Conservation (phyloP, 2,329 filamentous ascomycete species). For the Teratosphaeriaceae sp. region DNA sequence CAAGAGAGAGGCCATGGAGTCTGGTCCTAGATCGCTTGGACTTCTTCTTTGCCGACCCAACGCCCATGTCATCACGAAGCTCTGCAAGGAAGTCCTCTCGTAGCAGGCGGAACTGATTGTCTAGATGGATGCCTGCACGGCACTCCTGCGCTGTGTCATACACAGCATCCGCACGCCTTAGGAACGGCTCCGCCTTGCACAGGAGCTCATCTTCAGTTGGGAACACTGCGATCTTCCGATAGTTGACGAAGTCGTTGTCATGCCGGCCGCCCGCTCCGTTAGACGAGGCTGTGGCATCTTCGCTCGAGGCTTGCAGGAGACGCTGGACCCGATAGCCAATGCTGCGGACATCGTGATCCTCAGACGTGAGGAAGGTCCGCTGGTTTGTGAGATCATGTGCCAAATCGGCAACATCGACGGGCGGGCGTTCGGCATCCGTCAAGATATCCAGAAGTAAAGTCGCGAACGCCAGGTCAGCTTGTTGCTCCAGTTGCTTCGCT, state of each 20-base stretch:
- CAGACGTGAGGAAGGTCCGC: conserved; percentile 20
- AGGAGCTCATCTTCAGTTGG: conserved; percentile 61
- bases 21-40: conserved; percentile 30
- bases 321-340: conserved; percentile 39
- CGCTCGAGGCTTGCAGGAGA: conserved; percentile 21
- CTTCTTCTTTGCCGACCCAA: conserved; percentile 44
- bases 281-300: not conserved
- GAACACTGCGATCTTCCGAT: conserved; percentile 54
- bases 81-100: conserved; percentile 65
- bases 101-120: conserved; percentile 65
- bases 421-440: conserved; percentile 25
- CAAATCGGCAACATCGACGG: conserved; percentile 7
- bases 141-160: conserved; percentile 30
- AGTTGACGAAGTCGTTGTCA: conserved; percentile 63
- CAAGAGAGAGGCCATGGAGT: conserved; percentile 36
- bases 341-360: conserved; percentile 26
- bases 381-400: not conserved
- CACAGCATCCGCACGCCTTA: conserved; percentile 47
- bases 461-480: conserved; percentile 28
- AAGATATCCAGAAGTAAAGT: conserved; percentile 43
- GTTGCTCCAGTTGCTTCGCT: conserved; percentile 17
- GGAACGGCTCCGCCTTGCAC: conserved; percentile 48
- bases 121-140: conserved; percentile 49
- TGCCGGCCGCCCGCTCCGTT: conserved; percentile 57
- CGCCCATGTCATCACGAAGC: conserved; percentile 54